These are phyloP conservation scores for Boletus subcaerulescens DNA, from an alignment of 768 basidiomycete species.

Conservation along the genomic window DNA sequence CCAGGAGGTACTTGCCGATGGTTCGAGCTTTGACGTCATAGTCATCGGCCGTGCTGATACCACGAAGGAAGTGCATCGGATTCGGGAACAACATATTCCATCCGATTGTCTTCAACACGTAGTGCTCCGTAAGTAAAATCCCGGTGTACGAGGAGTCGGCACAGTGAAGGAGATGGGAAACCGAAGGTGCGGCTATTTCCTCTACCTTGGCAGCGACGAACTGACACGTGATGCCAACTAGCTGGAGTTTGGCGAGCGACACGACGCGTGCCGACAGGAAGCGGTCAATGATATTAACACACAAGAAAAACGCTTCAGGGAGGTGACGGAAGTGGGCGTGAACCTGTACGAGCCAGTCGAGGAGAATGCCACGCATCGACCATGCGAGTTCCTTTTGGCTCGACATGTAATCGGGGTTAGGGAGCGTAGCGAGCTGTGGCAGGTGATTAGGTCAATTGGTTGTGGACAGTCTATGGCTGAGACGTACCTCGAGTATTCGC, in stretches of 20 bases:
- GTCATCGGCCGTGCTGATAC: constrained; percentile 91
- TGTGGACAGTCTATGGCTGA: background rate
- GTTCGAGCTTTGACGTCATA: constrained; percentile 85
- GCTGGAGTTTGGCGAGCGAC: constrained; percentile 85
- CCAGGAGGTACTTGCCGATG: constrained; percentile 87
- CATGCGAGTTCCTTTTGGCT: constrained; percentile 80
- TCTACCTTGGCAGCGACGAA: constrained; percentile 91
- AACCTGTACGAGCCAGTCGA: constrained; percentile 93
- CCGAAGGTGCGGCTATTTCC: constrained; percentile 86
- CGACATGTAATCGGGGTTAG: constrained; percentile 83
- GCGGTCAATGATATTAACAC: constrained; percentile 80
- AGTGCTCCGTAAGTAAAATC: constrained; percentile 85
- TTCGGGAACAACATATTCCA: constrained; percentile 88
- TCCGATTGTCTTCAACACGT: constrained; percentile 79
- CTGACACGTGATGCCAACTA: constrained; percentile 85
- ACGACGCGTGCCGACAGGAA: constrained; percentile 45
- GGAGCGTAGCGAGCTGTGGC: constrained; percentile 67
- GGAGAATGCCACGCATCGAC: constrained; percentile 85
- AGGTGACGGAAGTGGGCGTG: constrained; percentile 83
- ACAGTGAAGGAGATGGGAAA: constrained; percentile 74
- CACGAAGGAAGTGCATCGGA: constrained; percentile 83
- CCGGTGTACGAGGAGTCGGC: constrained; percentile 80
- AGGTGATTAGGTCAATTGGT: background rate
- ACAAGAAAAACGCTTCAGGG: constrained; percentile 89
- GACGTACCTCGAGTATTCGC: constrained; percentile 87